Conservation (phyloP, 2,329 filamentous ascomycete species). For the Aspergillus fumigatus region DNA sequence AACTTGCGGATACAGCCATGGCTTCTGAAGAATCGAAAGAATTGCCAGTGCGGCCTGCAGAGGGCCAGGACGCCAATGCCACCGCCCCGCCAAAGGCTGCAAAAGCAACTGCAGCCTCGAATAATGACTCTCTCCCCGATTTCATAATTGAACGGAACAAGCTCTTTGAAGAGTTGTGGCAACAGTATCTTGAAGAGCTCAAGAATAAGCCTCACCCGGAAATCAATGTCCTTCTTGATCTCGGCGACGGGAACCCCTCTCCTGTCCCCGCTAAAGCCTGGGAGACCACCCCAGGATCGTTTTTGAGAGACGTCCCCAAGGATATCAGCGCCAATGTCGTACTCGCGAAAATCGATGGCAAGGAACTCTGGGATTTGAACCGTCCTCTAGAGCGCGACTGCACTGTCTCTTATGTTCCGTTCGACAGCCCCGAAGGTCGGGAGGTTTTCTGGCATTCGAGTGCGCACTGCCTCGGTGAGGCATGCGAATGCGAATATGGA, state of each 20-base stretch:
- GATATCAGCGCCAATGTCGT: slow-evolving; percentile 76
- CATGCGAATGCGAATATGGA: slow-evolving; percentile 82
- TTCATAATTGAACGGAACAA: slow-evolving; percentile 80
- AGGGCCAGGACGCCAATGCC: slow-evolving; percentile 16
- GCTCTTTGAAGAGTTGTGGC: slow-evolving; percentile 84
- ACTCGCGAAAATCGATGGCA: slow-evolving; percentile 75
- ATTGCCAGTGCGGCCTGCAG: slow-evolving; percentile 33
- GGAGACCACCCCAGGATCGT: slow-evolving; percentile 84
- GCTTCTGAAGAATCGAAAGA: slow-evolving; percentile 33
- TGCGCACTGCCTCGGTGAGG: slow-evolving; percentile 93
- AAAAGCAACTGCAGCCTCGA: slow-evolving; percentile 24
- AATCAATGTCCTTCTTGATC: slow-evolving; percentile 47
- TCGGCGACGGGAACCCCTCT: slow-evolving; percentile 38
- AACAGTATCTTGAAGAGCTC: slow-evolving; percentile 73
- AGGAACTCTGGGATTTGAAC: slow-evolving; percentile 85
- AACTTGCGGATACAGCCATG: slow-evolving; percentile 21
- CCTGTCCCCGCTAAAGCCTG: slow-evolving; percentile 66
- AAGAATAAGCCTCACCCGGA: slow-evolving; percentile 46
- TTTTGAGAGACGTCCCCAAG: slow-evolving; percentile 77
- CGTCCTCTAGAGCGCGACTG: slow-evolving; percentile 84
- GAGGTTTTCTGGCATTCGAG: slow-evolving; percentile 98
- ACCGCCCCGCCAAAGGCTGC: slow-evolving; percentile 30
- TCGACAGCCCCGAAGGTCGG: slow-evolving; percentile 71
- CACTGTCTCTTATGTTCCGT: slow-evolving; percentile 78
- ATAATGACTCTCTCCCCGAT: slow-evolving; percentile 53